Evolutionary conservation across 2,329 filamentous ascomycete genomes (phyloP), one percentile per base, ranked within the genome.

Genomic region (Verticillium klebahnii): DNA sequence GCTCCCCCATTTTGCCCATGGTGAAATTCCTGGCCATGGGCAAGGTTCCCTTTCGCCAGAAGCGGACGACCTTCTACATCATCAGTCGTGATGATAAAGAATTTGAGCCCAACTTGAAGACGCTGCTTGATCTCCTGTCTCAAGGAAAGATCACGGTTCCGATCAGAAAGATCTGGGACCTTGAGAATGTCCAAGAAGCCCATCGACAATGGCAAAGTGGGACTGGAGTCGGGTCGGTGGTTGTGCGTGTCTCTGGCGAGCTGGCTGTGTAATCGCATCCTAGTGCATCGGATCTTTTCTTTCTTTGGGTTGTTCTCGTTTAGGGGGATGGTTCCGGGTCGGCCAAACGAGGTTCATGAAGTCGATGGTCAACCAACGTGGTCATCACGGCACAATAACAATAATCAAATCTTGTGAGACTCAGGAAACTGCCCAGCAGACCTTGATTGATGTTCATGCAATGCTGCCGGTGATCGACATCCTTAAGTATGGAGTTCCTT

Each of bases 141-240:
- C 63, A 72, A 9, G 72, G 72, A 0, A 68, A 69, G 59, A 71
- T 79, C 23, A 37, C 64, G 15, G 70, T 75, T 1, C 70, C 71
- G 1, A 75, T 79, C 32, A 77, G 74, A 69, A 70, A 71, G 37
- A 64, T 74, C 5, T 79, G 76, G 77, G 70, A 74, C 6, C 63
- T 79, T 66, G 75, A 78, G 34, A 70, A 77, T 17, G 70, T 78
- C 17, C 66, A 69, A 60, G 69, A 71, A 56, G 71, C 77, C 15
- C 77, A 79, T 62, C 66, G 68, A 55, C 66, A 66, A 55, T 78
- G 76, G 75, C 71, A 71, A 1, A 72, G 68, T 54, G 67, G 71
- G 4, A 61, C 61, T 5, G 76, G 75, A 1, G 70, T 77, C 58
- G 76, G 76, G 0, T 74, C 71, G 5, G 64, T 73, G 14, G 59